Evolutionary conservation across 306 rosid genomes (phyloP), one percentile per base, ranked within the genome.

Genomic region (Lagenaria siceraria): DNA sequence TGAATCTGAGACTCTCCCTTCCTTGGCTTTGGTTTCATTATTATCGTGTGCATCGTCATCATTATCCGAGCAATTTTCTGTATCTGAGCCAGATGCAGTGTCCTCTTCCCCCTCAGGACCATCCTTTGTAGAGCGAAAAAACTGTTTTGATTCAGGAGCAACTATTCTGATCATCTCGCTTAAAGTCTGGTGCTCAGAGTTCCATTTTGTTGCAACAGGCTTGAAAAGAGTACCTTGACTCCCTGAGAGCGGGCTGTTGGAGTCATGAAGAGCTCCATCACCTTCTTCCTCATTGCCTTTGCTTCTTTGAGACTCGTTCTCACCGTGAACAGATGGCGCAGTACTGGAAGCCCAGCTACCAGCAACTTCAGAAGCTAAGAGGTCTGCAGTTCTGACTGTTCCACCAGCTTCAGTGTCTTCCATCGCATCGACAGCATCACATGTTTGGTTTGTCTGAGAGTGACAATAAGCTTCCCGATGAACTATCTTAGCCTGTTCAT

Each of bases 311-410:
- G 98, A 87, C 63, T 85, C 89, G 82, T 90, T 89, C 77, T 89
- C 98, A 35, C 86, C 93, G 21, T 86, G 88, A 61, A 83, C 69
- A 54, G 97, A 94, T 80, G 97, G 96, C 29, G 89, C 95, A 5
- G 97, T 88, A 84, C 89, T 95, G 81, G 85, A 89, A 75, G 93
- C 96, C 97, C 96, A 95, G 89, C 97, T 95, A 76, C 96, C 97
- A 15, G 86, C 91, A 36, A 87, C 92, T 89, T 95, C 98, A 46
- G 97, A 95, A 78, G 98, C 76, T 81, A 92, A 70, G 86, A 95
- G 98, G 86, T 92, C 97, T 15, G 79, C 82, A 0, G 97, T 90
- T 84, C 90, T 82, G 79, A 92, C 81, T 53, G 87, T 58, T 78
- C 87, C 88, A 7, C 83, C 91, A 61, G 81, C 85, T 83, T 89